A percentile compares a stretch with the other conserved stretches of the same genome.
Conservation (phyloP, 148 eudicot species). For the Camellia lanceoleosa region DNA sequence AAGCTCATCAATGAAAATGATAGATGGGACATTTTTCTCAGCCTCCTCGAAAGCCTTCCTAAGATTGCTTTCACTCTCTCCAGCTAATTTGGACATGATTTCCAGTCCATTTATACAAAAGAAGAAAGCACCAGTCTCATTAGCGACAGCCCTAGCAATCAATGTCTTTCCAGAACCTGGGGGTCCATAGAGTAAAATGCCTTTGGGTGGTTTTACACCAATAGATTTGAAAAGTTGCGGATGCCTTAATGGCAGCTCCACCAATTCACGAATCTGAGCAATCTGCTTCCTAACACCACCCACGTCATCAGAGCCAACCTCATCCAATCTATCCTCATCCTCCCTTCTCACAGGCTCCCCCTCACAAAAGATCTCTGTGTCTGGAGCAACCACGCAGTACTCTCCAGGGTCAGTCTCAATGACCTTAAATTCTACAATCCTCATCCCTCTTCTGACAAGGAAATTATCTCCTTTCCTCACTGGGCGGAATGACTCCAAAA, state of each 20-base stretch:
- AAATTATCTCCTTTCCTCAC: constrained; percentile 47
- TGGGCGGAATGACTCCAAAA: constrained; percentile 41
- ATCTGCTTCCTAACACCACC: constrained; percentile 35
- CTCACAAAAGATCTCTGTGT: constrained; percentile 44
- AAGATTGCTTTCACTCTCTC: constrained; percentile 40
- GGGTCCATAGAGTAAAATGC: constrained; percentile 41
- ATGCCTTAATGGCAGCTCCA: constrained; percentile 33
- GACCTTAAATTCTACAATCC: constrained; percentile 46
- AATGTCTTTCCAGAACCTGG: constrained; percentile 48
- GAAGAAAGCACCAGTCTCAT: constrained; percentile 48
- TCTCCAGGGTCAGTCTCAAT: constrained; percentile 47
- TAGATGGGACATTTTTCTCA: constrained; percentile 23
- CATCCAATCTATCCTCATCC: constrained; percentile 43
- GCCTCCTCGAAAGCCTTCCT: constrained; percentile 38
- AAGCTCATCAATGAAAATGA: constrained; percentile 37
- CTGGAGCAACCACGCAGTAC: constrained; percentile 46
- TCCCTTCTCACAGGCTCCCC: constrained; percentile 47
- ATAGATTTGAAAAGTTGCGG: constrained; percentile 30
- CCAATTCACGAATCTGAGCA: constrained; percentile 39
- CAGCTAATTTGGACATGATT: constrained; percentile 49
- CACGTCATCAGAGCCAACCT: constrained; percentile 46
- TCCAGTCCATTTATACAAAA: constrained; percentile 42
- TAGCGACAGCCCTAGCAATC: constrained; percentile 44
- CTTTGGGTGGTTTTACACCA: constrained; percentile 39
- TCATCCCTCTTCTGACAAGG: constrained; percentile 49